Percentiles rank a stretch among this genome's conserved stretches.
Conservation (phyloP, 2,329 filamentous ascomycete species). For the Pseudogymnoascus sp. region DNA sequence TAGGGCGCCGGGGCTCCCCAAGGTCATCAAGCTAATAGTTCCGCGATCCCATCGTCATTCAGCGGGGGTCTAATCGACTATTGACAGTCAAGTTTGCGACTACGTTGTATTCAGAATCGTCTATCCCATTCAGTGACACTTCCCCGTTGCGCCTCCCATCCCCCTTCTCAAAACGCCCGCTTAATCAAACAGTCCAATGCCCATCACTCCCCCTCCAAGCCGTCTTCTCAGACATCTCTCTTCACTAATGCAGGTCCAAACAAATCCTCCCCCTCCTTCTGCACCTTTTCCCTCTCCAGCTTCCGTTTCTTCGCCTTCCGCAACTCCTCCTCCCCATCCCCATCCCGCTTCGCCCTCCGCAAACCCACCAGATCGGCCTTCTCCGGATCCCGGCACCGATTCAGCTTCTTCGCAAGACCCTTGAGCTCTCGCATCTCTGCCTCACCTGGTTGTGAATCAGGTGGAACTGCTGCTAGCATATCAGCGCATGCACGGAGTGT, state of each 20-base stretch:
- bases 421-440: constrained; percentile 43
- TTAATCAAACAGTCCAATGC: not conserved
- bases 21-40: not conserved
- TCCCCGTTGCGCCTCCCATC: not conserved
- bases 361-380: constrained; percentile 64
- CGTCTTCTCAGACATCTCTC: not conserved
- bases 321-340: constrained; percentile 20
- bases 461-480: constrained; percentile 50
- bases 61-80: not conserved
- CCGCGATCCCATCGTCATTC: not conserved
- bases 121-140: not conserved
- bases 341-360: constrained; percentile 55
- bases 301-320: constrained; percentile 34
- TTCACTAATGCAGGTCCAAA: constrained; percentile 27
- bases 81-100: not conserved
- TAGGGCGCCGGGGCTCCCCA: not conserved
- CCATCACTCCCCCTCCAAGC: not conserved
- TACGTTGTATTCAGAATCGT: not conserved
- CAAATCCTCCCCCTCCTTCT: constrained; percentile 29
- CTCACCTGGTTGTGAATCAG: constrained; percentile 13
- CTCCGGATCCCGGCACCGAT: constrained; percentile 66
- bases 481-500: constrained; percentile 45
- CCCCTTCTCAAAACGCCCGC: not conserved
- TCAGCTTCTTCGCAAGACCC: constrained; percentile 61
- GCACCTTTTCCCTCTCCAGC: constrained; percentile 34